phyloP scores from a whole-genome alignment of 2,329 filamentous ascomycete species.

The Cladophialophora bantiana region DNA sequence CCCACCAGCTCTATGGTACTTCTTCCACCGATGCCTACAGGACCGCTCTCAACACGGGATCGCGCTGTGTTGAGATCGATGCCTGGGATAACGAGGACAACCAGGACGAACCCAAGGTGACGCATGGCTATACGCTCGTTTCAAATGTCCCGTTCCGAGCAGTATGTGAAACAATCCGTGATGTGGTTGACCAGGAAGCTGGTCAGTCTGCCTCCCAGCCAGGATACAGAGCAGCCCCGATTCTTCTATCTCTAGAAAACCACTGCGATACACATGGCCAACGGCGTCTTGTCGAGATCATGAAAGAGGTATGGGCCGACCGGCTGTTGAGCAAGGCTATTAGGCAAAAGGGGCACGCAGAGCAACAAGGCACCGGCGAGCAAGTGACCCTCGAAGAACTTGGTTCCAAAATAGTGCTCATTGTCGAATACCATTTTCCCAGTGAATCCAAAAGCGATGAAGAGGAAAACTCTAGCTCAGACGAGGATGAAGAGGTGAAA shows the following conservation, averaged over 20 bases:
- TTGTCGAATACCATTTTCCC: conserved; percentile 40
- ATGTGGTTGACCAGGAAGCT: conserved; percentile 38
- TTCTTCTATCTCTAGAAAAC: conserved; percentile 40
- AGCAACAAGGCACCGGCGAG: conserved; percentile 36
- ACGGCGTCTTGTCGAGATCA: conserved; percentile 36
- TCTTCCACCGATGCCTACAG: conserved; percentile 37
- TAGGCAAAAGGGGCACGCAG: conserved; percentile 35
- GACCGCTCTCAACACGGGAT: conserved; percentile 34
- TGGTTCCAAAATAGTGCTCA: conserved; percentile 38
- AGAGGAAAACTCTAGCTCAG: conserved; percentile 21
- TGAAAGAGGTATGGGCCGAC: conserved; percentile 39
- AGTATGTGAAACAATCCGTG: conserved; percentile 40
- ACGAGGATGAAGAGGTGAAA: conserved; percentile 32
- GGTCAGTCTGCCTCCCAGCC: conserved; percentile 17
- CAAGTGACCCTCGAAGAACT: conserved; percentile 39
- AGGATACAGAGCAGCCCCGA: conserved; percentile 32
- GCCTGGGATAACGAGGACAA: conserved; percentile 38
- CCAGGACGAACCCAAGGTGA: conserved; percentile 40
- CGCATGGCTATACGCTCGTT: conserved; percentile 39
- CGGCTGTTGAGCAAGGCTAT: conserved; percentile 37
- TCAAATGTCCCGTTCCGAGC: conserved; percentile 38
- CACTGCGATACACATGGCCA: conserved; percentile 38
- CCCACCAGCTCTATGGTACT: conserved; percentile 38
- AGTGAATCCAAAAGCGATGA: conserved; percentile 22
- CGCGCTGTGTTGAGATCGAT: conserved; percentile 41